Conservation (phyloP, 2,329 filamentous ascomycete species). For the Erysiphe neolycopersici region DNA sequence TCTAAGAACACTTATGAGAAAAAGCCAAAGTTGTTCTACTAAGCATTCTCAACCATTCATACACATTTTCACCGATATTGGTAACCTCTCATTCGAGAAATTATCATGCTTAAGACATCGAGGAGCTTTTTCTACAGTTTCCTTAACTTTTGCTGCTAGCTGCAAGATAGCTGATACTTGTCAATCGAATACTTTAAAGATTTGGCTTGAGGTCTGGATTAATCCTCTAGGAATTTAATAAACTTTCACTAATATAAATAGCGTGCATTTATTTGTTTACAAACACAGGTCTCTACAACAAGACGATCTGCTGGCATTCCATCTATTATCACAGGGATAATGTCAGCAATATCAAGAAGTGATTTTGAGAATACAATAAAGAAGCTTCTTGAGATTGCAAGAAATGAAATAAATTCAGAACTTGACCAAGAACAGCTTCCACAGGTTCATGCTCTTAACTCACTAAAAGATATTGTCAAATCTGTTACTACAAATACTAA, state of each 20-base stretch:
- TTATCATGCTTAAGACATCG: slow-evolving; percentile 63
- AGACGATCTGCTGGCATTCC: slow-evolving; percentile 80
- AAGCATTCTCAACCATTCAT: slow-evolving; percentile 15
- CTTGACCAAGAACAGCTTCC: slow-evolving; percentile 39
- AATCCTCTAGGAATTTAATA: not conserved
- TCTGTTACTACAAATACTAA: slow-evolving; percentile 47
- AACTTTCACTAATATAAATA: slow-evolving; percentile 10
- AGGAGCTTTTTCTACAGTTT: slow-evolving; percentile 81
- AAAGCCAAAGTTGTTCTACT: slow-evolving; percentile 9
- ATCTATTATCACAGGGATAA: slow-evolving; percentile 55
- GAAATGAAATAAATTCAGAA: slow-evolving; percentile 25
- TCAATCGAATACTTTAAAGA: not conserved
- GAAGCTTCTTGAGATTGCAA: slow-evolving; percentile 32
- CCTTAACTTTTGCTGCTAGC: slow-evolving; percentile 60
- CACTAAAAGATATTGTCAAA: slow-evolving; percentile 73
- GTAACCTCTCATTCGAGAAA: slow-evolving; percentile 54
- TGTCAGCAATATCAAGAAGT: slow-evolving; percentile 33
- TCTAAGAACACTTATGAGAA: slow-evolving; percentile 31
- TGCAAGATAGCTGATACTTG: slow-evolving; percentile 31
- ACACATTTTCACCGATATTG: slow-evolving; percentile 36
- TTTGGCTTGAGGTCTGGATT: slow-evolving; percentile 1
- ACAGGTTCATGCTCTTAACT: slow-evolving; percentile 89
- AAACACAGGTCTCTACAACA: slow-evolving; percentile 55
- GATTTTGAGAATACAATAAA: slow-evolving; percentile 38
- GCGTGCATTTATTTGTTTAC: slow-evolving; percentile 42